Conservation (phyloP, 176 grass and related monocot species). For the Bonia amplexicaulis region DNA sequence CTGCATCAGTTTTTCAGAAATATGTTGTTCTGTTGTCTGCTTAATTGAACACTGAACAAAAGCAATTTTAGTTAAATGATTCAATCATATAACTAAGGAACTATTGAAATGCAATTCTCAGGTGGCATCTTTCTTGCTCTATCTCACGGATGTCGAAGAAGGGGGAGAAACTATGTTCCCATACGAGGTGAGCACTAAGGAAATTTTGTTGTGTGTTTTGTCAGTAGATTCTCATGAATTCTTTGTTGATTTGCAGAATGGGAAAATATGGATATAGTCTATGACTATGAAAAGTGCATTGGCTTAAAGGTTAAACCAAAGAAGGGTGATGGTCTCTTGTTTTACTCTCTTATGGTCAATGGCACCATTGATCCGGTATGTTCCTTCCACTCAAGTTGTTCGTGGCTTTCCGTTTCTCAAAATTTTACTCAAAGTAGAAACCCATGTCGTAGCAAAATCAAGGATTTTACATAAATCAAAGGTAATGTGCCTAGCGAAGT, state of each 20-base stretch:
- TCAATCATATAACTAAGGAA: slow-evolving; percentile 4
- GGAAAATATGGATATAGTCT: slow-evolving; percentile 87
- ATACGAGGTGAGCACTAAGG: slow-evolving; percentile 61
- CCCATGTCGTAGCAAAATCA: neutral
- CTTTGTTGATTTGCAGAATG: slow-evolving; percentile 57
- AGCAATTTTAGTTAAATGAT: neutral
- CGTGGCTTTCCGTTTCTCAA: neutral
- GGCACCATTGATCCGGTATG: slow-evolving; percentile 91
- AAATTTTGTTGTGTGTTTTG: neutral
- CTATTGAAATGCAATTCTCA: slow-evolving; percentile 34
- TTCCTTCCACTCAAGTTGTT: neutral
- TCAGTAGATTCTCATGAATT: slow-evolving; percentile 5
- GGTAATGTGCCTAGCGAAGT: neutral
- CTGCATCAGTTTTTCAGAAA: neutral
- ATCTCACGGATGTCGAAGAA: slow-evolving; percentile 92
- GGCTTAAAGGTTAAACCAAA: slow-evolving; percentile 92
- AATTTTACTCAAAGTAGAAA: neutral
- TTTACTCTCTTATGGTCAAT: slow-evolving; percentile 88
- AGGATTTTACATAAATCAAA: neutral
- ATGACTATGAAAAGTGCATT: slow-evolving; percentile 93
- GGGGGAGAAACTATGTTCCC: slow-evolving; percentile 99
- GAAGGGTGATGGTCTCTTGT: slow-evolving; percentile 89
- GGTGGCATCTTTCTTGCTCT: slow-evolving; percentile 96
- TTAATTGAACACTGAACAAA: neutral
- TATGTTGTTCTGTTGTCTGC: neutral